phyloP scores from a whole-genome alignment of 148 eudicot species.

The Rhododendron ferrugineum region DNA sequence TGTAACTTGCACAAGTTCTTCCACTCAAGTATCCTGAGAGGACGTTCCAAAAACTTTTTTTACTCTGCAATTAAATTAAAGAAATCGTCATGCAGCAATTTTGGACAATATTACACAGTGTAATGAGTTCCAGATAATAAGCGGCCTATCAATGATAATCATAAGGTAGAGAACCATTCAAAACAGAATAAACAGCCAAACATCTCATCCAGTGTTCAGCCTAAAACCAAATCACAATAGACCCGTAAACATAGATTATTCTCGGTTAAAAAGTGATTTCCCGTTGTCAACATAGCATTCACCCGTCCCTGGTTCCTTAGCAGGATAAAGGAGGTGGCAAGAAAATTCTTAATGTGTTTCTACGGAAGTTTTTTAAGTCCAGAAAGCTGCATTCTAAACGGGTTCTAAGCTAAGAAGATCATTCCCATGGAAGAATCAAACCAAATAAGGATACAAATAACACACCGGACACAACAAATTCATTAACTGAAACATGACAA shows the following conservation, averaged over 20 bases:
- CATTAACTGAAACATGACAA: not conserved
- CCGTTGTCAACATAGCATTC: not conserved
- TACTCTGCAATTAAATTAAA: constrained; percentile 11
- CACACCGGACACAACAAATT: not conserved
- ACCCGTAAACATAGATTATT: not conserved
- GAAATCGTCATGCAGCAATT: not conserved
- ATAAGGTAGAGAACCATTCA: not conserved
- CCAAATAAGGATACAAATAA: not conserved
- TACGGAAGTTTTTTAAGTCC: not conserved
- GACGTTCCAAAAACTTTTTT: not conserved
- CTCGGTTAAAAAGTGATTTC: not conserved
- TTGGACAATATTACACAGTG: not conserved
- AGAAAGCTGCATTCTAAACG: not conserved
- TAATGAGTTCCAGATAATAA: not conserved
- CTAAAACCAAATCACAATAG: not conserved
- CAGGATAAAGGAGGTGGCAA: not conserved
- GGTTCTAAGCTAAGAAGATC: not conserved
- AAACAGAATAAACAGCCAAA: not conserved
- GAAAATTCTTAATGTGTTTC: not conserved
- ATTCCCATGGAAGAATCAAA: not conserved
- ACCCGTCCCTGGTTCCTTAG: not conserved
- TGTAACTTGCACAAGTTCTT: constrained; percentile 7
- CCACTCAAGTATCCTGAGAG: not conserved
- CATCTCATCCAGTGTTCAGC: not conserved
- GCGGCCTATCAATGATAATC: not conserved